phyloP scores from a whole-genome alignment of 805 yeast genomes.

The Metschnikowia borealis region DNA sequence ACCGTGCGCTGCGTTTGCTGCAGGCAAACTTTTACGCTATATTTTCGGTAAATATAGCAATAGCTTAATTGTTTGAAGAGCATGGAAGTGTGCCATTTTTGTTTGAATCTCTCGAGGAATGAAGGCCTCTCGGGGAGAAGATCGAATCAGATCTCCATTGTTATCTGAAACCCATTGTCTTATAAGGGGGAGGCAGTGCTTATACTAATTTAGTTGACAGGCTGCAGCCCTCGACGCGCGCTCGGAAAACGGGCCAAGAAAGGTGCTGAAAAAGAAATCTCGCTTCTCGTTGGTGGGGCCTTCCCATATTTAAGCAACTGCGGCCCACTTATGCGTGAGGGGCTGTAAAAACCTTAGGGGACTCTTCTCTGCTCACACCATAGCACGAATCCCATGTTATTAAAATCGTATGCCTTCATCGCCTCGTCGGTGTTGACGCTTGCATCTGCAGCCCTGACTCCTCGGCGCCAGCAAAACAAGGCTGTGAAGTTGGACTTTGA shows the following conservation, averaged over 20 bases:
- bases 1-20: too few relatives aligned
- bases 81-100: too few relatives aligned
- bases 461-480: background rate
- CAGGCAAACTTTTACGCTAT: too few relatives aligned
- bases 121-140: too few relatives aligned
- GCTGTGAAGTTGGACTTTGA: slow-evolving; percentile 11
- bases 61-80: too few relatives aligned
- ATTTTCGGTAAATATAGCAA: too few relatives aligned
- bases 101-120: too few relatives aligned
- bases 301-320: background rate
- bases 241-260: background rate
- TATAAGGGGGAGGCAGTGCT: background rate
- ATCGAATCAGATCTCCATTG: background rate
- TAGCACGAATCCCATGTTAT: background rate
- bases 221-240: background rate
- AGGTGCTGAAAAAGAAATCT: background rate
- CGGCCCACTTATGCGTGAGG: background rate
- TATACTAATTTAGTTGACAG: background rate
- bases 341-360: background rate
- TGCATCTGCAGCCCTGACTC: slow-evolving; percentile 8
- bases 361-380: background rate
- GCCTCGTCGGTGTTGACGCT: slow-evolving; percentile 5
- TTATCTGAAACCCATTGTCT: background rate
- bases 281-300: background rate
- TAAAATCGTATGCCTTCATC: background rate